Conservation (phyloP, 441 rosid species). For the Macaranga tanarius region DNA sequence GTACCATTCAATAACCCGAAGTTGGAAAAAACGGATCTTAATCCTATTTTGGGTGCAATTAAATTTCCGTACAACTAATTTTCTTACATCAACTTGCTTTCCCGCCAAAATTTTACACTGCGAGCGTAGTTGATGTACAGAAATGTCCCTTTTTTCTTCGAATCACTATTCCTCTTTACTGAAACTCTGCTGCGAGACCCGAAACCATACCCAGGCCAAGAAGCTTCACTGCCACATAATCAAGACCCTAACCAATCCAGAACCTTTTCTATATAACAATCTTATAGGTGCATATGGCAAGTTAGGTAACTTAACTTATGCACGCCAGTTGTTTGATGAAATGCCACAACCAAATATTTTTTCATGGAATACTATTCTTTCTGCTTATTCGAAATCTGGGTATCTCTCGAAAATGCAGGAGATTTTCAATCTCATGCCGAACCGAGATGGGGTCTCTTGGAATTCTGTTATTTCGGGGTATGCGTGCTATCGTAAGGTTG, state of each 20-base stretch:
- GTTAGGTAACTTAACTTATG: constrained; percentile 47
- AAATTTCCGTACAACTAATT: not conserved
- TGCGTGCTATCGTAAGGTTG: constrained; percentile 41
- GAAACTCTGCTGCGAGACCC: constrained; percentile 54
- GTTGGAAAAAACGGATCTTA: not conserved
- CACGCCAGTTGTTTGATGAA: constrained; percentile 63
- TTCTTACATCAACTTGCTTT: constrained; percentile 5
- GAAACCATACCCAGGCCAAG: constrained; percentile 47
- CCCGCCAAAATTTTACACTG: constrained; percentile 31
- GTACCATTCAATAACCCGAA: not conserved
- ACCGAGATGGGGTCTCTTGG: constrained; percentile 75
- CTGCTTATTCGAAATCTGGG: constrained; percentile 73
- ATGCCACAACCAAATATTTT: constrained; percentile 57
- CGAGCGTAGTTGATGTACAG: not conserved
- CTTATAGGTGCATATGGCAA: constrained; percentile 45
- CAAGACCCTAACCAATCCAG: constrained; percentile 52
- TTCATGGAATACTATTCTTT: constrained; percentile 85
- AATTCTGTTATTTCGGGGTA: constrained; percentile 76
- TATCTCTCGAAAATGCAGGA: constrained; percentile 46
- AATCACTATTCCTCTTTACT: constrained; percentile 57
- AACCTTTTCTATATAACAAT: constrained; percentile 55
- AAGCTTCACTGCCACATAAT: constrained; percentile 59
- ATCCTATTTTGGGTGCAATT: not conserved
- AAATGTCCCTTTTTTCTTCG: constrained; percentile 39
- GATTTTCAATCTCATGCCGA: constrained; percentile 55